A percentile compares a stretch with the other conserved stretches of the same genome.
Conservation (phyloP, 176 grass and related monocot species). For the Typha latifolia region DNA sequence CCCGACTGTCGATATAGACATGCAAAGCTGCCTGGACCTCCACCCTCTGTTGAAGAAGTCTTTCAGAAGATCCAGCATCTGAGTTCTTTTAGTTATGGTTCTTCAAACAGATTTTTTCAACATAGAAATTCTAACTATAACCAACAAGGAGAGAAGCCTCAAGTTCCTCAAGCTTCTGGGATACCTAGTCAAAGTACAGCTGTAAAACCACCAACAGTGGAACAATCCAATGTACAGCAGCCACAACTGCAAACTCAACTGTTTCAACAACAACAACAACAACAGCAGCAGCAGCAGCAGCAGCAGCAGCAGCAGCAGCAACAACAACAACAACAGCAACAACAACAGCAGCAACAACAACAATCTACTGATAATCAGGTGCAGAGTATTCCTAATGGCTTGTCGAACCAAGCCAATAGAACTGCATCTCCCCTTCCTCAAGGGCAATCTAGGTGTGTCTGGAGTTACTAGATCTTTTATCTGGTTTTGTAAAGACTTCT, state of each 20-base stretch:
- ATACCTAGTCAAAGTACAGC: constrained; percentile 38
- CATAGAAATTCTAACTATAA: constrained; percentile 64
- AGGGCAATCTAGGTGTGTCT: constrained; percentile 98
- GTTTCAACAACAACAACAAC: constrained; percentile 14
- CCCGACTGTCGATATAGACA: constrained; percentile 83
- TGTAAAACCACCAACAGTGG: constrained; percentile 30
- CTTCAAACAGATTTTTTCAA: constrained; percentile 42
- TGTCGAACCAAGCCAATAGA: constrained; percentile 42
- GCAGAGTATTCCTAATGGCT: constrained; percentile 55
- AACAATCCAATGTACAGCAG: constrained; percentile 43
- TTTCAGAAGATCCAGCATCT: constrained; percentile 71
- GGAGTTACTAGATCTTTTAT: constrained; percentile 75
- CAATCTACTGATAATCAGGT: constrained; percentile 37
- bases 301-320: neutral
- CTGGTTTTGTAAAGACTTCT: constrained; percentile 31
- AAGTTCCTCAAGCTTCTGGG: constrained; percentile 38
- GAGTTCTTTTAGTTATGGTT: constrained; percentile 34
- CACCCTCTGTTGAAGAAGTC: constrained; percentile 75
- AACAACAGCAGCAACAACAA: constrained; percentile 32
- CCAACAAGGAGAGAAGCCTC: constrained; percentile 60
- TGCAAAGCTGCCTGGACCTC: constrained; percentile 48
- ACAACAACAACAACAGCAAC: constrained; percentile 20
- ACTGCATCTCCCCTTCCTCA: constrained; percentile 82
- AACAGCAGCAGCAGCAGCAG: constrained; percentile 1
- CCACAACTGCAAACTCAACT: constrained; percentile 40